A percentile compares a stretch with the other conserved stretches of the same genome.
Evolutionary conservation across 2,329 filamentous ascomycete genomes (phyloP).

Genomic region (Ceratocystis variospora): DNA sequence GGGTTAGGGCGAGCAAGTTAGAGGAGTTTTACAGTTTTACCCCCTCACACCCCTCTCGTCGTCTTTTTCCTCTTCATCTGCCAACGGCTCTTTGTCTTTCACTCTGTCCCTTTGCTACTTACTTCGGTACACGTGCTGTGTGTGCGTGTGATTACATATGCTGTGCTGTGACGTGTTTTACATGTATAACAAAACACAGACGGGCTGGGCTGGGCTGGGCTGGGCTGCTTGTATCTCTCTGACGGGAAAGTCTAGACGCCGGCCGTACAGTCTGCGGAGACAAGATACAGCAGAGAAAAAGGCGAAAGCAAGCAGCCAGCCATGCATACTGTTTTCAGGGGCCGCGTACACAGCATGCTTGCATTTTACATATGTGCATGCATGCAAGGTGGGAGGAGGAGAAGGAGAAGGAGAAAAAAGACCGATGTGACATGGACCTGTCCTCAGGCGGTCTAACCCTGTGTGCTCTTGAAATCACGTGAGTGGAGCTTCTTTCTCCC

Average conservation of each 20-base stretch:
- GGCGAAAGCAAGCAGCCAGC: not conserved
- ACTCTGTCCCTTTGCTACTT: not conserved
- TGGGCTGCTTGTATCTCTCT: not conserved
- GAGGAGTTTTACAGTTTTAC: too few relatives aligned
- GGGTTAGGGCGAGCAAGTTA: too few relatives aligned
- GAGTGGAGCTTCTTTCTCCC: not conserved
- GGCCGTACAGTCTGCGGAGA: not conserved
- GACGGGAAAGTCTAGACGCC: not conserved
- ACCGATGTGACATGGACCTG: not conserved
- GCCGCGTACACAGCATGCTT: not conserved
- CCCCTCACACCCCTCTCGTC: too few relatives aligned
- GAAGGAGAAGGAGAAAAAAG: not conserved
- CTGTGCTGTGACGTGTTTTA: not conserved
- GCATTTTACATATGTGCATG: not conserved
- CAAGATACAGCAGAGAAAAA: not conserved
- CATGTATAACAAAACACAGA: not conserved
- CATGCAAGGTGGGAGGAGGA: not conserved
- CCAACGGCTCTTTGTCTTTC: too few relatives aligned
- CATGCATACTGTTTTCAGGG: not conserved
- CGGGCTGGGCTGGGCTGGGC: not conserved
- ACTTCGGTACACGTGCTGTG: not conserved
- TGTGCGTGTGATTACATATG: not conserved
- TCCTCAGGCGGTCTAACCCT: too few relatives aligned
- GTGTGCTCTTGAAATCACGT: not conserved
- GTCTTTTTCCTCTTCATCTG: not conserved